phyloP scores from a whole-genome alignment of 768 basidiomycete species.

The Crucibulum laeve region DNA sequence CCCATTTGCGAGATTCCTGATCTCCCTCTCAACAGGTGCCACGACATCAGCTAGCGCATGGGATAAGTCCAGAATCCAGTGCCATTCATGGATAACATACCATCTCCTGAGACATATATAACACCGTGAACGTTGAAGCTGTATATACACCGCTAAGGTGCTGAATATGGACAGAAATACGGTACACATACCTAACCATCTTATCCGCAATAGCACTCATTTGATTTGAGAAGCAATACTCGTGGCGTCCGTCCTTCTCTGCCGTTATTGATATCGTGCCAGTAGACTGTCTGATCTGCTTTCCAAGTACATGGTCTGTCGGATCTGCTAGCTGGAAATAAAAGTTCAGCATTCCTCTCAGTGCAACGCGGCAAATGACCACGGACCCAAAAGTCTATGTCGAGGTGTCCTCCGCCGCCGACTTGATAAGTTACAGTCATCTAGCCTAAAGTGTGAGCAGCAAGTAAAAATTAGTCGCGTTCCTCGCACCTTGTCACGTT shows the following conservation, averaged over 20 bases:
- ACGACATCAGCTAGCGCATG: constrained; percentile 56
- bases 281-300: constrained; percentile 84
- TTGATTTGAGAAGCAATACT: constrained; percentile 98
- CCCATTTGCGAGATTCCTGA: constrained; percentile 76
- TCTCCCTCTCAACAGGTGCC: constrained; percentile 95
- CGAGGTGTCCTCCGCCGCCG: constrained; percentile 92
- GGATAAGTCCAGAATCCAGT: neutral
- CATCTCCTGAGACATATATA: constrained; percentile 89
- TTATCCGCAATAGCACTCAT: constrained; percentile 98
- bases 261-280: constrained; percentile 88
- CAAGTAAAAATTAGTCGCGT: neutral
- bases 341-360: constrained; percentile 2
- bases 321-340: constrained; percentile 74
- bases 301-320: constrained; percentile 57
- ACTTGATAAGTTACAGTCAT: constrained; percentile 99
- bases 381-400: constrained; percentile 94
- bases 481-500: constrained; percentile 76
- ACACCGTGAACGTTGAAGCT: constrained; percentile 99
- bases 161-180: too few species aligned
- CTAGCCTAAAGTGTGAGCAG: constrained; percentile 32
- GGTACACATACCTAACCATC: constrained; percentile 90
- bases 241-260: constrained; percentile 79
- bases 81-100: constrained; percentile 31
- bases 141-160: too few species aligned
- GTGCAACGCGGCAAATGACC: neutral